These are phyloP conservation scores for Acer negundo DNA, from an alignment of 345 rosid genomes.

Conservation along the genomic window DNA sequence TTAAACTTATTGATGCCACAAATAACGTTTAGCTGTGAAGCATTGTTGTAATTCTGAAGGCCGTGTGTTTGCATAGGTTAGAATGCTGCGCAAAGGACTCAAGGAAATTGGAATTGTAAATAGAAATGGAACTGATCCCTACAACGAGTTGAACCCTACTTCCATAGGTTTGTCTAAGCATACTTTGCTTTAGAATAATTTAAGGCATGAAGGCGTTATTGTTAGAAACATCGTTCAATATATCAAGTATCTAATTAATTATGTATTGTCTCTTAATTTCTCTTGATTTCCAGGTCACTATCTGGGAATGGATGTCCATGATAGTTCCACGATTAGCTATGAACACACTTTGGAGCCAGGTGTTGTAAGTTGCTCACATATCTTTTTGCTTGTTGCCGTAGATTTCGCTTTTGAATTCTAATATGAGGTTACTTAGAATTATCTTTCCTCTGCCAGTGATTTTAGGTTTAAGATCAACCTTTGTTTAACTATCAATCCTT, in stretches of 20 bases:
- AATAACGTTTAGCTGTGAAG: slow-evolving; percentile 3
- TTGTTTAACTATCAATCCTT: no score
- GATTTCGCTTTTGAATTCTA: no score
- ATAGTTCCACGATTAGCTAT: no score
- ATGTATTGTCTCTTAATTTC: no score
- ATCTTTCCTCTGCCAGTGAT: no score
- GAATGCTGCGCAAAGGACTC: slow-evolving; percentile 69
- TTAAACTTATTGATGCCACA: slow-evolving; percentile 7
- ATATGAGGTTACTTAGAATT: no score
- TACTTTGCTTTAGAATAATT: background rate
- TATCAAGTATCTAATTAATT: slow-evolving; percentile 6
- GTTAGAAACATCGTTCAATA: background rate
- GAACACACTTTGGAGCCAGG: no score
- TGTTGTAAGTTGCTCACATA: no score
- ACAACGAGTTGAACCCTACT: slow-evolving; percentile 83
- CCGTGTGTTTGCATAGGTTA: slow-evolving; percentile 52
- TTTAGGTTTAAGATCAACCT: no score
- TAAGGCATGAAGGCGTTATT: background rate
- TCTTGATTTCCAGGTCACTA: no score
- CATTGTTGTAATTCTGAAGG: slow-evolving; percentile 12
- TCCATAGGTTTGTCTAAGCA: slow-evolving; percentile 64
- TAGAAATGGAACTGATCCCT: slow-evolving; percentile 42
- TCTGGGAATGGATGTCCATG: no score
- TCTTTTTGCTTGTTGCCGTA: no score
- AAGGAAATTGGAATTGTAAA: slow-evolving; percentile 78